Evolutionary conservation across 768 basidiomycete genomes (phyloP), one percentile per base, ranked within the genome.

Genomic region (Podaxis mareebaensis): DNA sequence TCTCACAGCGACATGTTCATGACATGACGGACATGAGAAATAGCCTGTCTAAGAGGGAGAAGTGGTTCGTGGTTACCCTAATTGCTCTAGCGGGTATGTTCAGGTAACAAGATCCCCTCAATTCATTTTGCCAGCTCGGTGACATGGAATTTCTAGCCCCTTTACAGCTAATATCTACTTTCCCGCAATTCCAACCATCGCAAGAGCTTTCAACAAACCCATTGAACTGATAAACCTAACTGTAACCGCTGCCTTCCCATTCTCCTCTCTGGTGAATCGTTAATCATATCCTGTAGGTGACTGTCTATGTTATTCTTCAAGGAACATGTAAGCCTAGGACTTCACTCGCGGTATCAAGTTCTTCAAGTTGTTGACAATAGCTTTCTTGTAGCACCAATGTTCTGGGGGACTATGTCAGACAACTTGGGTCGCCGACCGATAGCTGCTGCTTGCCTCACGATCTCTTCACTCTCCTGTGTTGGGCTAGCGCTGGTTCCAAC

Each of bases 111-210:
- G 10, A 33, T 26, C 22, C 30, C 56, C 15, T 15, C n/a, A 20
- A 11, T n/a, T 11, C 22, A 2, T 11, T 53, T 40, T 15, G 3
- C 22, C 6, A 39, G 20, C 15, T 36, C 36, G 7, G 24, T 60
- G 20, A 61, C 56, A 26, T 30, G 2, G 15, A 33, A 10, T 49
- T 28, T 46, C 36, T 58, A 89, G 88, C 69, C 89, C 90, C 0
- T 75, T 92, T 13, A 90, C 91, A 2, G 81, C 89, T 5, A 92
- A 87, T 62, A 89, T 92, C 58, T 93, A 92, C 71, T 84, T 92
- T 51, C 91, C 92, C 5, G 90, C 87, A 13, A 88, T 95, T 36
- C 93, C 92, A 1, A 79, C 83, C 0, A 75, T 94, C 20, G 79
- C 87, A 0, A 66, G 65, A 33, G 87, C 77, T 3, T 92, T 95